Percentiles rank a stretch among this genome's conserved stretches.
These are phyloP conservation scores for Pyricularia pennisetigena DNA, from an alignment of 2,329 filamentous ascomycete genomes.

Conservation along the genomic window DNA sequence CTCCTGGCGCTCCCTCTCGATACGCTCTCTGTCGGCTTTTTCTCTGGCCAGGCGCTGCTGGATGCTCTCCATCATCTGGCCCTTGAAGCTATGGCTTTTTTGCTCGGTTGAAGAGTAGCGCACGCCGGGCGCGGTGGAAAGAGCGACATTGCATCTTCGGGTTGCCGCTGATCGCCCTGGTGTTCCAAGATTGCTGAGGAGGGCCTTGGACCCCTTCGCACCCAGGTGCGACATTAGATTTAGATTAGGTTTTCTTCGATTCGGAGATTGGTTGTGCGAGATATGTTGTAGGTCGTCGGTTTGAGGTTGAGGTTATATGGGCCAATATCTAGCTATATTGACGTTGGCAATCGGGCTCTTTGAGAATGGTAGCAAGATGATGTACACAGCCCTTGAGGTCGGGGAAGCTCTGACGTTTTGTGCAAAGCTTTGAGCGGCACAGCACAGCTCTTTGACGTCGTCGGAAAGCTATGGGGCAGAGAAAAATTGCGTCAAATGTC, in stretches of 20 bases:
- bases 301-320: background rate
- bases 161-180: background rate
- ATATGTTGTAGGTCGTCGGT: background rate
- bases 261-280: background rate
- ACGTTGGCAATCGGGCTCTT: background rate
- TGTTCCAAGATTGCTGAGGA: background rate
- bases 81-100: constrained; percentile 30
- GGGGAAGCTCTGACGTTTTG: background rate
- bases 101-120: constrained; percentile 9
- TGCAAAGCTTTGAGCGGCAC: background rate
- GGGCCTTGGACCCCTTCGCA: constrained; percentile 5
- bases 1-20: constrained; percentile 28
- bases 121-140: constrained; percentile 2
- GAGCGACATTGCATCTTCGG: background rate
- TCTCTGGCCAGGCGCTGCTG: constrained; percentile 37
- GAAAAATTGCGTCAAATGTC: background rate
- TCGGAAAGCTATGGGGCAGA: background rate
- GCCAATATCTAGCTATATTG: background rate
- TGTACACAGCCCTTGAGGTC: too few species aligned
- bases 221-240: constrained; percentile 5
- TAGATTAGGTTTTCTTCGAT: background rate
- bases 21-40: constrained; percentile 32
- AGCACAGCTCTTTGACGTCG: background rate
- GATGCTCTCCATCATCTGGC: constrained; percentile 45
- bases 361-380: background rate